A percentile compares a stretch with the other conserved stretches of the same genome.
Conservation (phyloP, 257 asterid species). For the Plectranthus barbatus region DNA sequence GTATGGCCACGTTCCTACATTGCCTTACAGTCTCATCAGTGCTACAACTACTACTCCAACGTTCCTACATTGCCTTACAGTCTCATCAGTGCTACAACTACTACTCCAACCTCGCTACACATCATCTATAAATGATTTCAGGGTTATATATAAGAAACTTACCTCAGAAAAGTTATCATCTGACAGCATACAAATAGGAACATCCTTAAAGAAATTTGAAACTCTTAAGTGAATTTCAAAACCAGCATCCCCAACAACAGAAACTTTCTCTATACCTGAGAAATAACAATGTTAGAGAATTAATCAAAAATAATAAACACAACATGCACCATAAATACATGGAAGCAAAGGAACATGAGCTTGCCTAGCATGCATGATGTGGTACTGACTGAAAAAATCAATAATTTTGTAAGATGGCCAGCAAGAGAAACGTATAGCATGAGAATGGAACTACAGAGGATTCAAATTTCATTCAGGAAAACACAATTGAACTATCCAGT, state of each 20-base stretch:
- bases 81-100: constrained; percentile 10
- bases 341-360: constrained; percentile 5
- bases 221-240: constrained; percentile 43
- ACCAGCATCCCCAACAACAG: constrained; percentile 39
- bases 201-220: constrained; percentile 45
- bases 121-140: neutral
- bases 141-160: constrained; percentile 15
- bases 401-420: neutral
- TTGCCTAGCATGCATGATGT: constrained; percentile 2
- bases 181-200: constrained; percentile 48
- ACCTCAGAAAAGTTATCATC: constrained; percentile 76
- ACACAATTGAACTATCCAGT: neutral
- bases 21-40: constrained; percentile 1
- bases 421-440: neutral
- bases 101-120: neutral
- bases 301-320: constrained; percentile 4
- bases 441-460: neutral
- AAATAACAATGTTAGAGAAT: constrained; percentile 11
- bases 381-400: neutral
- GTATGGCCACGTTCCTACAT: neutral
- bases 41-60: constrained; percentile 1
- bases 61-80: neutral
- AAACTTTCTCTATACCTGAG: constrained; percentile 45
- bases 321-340: neutral
- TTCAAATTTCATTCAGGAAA: neutral